Conservation (phyloP, 176 grass and related monocot genomes). For the Triticum dicoccoides region DNA sequence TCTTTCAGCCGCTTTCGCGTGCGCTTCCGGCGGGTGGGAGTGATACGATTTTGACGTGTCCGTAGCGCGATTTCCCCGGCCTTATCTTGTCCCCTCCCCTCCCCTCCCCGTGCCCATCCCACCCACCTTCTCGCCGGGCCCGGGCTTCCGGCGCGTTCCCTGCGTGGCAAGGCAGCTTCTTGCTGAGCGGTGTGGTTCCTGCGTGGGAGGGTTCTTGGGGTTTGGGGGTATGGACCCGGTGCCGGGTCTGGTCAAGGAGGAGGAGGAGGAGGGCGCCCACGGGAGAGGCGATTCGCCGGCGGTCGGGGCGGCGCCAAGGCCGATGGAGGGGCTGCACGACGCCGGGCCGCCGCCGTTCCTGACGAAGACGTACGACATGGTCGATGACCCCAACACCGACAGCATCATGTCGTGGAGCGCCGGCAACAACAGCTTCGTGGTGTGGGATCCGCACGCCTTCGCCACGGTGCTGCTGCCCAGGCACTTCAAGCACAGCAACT, state of each 20-base stretch:
- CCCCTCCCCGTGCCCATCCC: background rate
- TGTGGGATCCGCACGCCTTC: constrained; percentile 83
- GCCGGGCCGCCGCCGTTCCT: constrained; percentile 85
- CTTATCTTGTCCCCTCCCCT: constrained; percentile 13
- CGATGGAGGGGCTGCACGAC: constrained; percentile 79
- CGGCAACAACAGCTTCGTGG: constrained; percentile 80
- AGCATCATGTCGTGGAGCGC: constrained; percentile 65
- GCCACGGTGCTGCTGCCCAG: constrained; percentile 61
- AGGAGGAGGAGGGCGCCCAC: constrained; percentile 25
- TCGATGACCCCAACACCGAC: constrained; percentile 56
- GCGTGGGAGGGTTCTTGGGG: background rate
- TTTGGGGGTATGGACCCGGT: constrained; percentile 40
- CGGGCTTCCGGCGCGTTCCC: background rate
- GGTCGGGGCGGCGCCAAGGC: constrained; percentile 33
- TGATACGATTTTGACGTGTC: constrained; percentile 8
- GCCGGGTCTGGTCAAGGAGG: constrained; percentile 63
- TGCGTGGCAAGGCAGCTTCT: background rate
- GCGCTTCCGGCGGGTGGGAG: background rate
- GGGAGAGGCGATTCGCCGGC: background rate
- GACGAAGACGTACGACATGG: constrained; percentile 88
- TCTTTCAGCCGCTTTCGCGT: constrained; percentile 1
- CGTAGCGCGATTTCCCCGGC: background rate
- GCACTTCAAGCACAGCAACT: constrained; percentile 83
- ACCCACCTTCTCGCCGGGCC: background rate
- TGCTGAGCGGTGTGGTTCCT: background rate